Conservation (phyloP, 2,329 filamentous ascomycete genomes). For the Lecanosticta acicola region DNA sequence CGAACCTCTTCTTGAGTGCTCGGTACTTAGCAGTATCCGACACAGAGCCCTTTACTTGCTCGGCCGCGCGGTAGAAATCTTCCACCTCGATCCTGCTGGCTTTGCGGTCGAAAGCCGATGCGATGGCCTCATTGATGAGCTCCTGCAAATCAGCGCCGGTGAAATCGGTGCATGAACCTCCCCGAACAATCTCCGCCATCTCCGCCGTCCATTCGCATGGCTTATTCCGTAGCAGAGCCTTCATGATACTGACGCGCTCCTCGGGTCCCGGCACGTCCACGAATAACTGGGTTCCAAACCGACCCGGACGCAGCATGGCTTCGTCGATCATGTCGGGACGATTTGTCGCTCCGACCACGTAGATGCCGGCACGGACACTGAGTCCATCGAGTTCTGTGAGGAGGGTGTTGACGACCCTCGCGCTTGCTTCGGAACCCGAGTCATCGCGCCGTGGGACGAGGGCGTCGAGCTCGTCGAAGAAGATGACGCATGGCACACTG, state of each 20-base stretch:
- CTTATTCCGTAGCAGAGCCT: slow-evolving; percentile 55
- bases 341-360: slow-evolving; percentile 92
- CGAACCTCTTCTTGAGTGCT: not conserved
- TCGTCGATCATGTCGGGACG: slow-evolving; percentile 93
- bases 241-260: slow-evolving; percentile 80
- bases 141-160: slow-evolving; percentile 63
- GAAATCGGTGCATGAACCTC: slow-evolving; percentile 68
- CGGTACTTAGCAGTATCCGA: not conserved
- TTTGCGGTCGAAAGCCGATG: slow-evolving; percentile 49
- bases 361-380: slow-evolving; percentile 69
- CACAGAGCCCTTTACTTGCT: not conserved
- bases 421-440: slow-evolving; percentile 69
- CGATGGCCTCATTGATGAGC: slow-evolving; percentile 54
- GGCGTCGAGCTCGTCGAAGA: slow-evolving; percentile 96
- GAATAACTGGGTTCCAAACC: slow-evolving; percentile 81
- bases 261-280: slow-evolving; percentile 75
- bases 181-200: slow-evolving; percentile 54
- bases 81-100: slow-evolving; percentile 15
- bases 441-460: slow-evolving; percentile 80
- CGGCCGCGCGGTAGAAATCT: not conserved
- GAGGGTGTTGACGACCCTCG: slow-evolving; percentile 88
- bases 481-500: slow-evolving; percentile 86
- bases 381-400: slow-evolving; percentile 91
- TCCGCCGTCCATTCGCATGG: slow-evolving; percentile 45
- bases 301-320: slow-evolving; percentile 86